phyloP scores from a whole-genome alignment of 371 early-diverging fungal species.

The Rhizopus microsporus region DNA sequence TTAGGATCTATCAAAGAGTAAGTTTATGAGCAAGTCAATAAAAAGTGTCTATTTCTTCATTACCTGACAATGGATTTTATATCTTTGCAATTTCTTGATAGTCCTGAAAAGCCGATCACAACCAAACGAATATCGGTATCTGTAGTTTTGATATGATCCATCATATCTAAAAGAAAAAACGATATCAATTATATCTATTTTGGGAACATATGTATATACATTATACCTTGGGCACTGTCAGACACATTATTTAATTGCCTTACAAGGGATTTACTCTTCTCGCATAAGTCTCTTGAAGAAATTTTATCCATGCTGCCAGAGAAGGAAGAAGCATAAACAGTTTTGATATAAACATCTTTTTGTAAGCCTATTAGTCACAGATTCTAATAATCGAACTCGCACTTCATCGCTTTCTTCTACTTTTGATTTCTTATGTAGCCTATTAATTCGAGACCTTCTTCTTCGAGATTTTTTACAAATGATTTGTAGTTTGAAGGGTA shows the following conservation, averaged over 20 bases:
- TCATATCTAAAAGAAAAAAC: slow-evolving; percentile 2
- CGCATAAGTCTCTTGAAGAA: slow-evolving; percentile 5
- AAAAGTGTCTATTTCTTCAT: slow-evolving; percentile 10
- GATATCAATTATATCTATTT: slow-evolving; percentile 3
- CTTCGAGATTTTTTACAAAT: slow-evolving; percentile 9
- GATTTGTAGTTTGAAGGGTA: slow-evolving; percentile 7
- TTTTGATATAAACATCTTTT: slow-evolving; percentile 8
- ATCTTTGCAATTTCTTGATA: slow-evolving; percentile 1
- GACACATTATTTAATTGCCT: slow-evolving; percentile 1
- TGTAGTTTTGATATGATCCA: slow-evolving; percentile 3
- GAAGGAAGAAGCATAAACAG: slow-evolving; percentile 7
- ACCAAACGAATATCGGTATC: slow-evolving; percentile 4
- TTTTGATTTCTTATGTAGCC: slow-evolving; percentile 10
- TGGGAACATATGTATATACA: slow-evolving; percentile 2
- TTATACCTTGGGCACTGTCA: slow-evolving; percentile 6
- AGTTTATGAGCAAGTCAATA: slow-evolving; percentile 8
- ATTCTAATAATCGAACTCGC: slow-evolving; percentile 6
- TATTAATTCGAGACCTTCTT: slow-evolving; percentile 14
- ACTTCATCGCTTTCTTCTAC: slow-evolving; percentile 10
- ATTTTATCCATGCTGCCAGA: slow-evolving; percentile 9
- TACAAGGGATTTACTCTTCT: slow-evolving; percentile 3
- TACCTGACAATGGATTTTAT: slow-evolving; percentile 5
- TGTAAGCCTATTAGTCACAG: slow-evolving; percentile 5
- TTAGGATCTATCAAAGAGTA: slow-evolving; percentile 9
- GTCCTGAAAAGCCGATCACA: slow-evolving; percentile 5